phyloP scores from a whole-genome alignment of 139 green algal genomes.

The Limnomonas spitsbergensis region DNA sequence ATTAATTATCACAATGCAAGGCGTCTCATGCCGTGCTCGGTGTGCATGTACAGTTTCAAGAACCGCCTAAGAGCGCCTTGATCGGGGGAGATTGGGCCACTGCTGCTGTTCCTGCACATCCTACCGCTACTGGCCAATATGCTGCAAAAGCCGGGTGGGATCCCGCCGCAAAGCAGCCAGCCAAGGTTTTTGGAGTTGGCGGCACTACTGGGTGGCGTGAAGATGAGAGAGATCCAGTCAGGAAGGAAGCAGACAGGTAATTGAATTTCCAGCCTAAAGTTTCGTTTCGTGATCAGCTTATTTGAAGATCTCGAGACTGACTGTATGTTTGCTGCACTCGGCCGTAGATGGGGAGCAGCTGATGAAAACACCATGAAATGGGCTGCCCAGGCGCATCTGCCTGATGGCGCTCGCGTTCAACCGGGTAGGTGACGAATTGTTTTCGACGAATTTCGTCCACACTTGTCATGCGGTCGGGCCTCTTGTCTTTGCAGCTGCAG shows the following conservation, averaged over 20 bases:
- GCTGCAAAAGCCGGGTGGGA: too few relatives aligned
- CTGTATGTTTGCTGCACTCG: too few relatives aligned
- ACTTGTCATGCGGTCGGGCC: too few relatives aligned
- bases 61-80: neutral
- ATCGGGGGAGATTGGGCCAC: neutral
- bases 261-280: too few relatives aligned
- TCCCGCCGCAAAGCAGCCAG: neutral
- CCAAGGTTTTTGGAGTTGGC: neutral
- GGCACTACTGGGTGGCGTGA: neutral
- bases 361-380: conserved; percentile 1
- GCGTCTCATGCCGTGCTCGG: too few relatives aligned
- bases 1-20: too few relatives aligned
- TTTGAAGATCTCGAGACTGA: too few relatives aligned
- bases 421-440: neutral
- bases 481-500: too few relatives aligned
- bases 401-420: neutral
- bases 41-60: neutral
- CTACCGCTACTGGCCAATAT: too few relatives aligned
- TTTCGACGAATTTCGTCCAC: too few relatives aligned
- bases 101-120: too few relatives aligned
- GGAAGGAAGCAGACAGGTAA: neutral
- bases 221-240: neutral
- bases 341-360: neutral
- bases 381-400: neutral
- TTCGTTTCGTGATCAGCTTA: too few relatives aligned